A percentile compares a stretch with the other conserved stretches of the same genome.
Conservation (phyloP, 805 yeast species). For the Zygotorulaspora danielsina region DNA sequence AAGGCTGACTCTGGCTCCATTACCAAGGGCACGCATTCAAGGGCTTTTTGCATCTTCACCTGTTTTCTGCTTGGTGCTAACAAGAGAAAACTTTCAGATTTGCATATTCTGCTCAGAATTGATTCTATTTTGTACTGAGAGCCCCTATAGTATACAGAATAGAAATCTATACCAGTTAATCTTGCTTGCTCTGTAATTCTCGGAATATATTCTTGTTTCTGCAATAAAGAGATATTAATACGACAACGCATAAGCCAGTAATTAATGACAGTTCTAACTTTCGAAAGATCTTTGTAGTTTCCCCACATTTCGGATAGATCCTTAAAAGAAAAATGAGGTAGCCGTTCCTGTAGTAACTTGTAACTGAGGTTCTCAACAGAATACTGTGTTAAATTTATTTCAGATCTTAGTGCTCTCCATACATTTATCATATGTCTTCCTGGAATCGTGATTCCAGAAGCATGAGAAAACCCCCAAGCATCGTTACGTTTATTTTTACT, state of each 20-base stretch:
- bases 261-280: slow-evolving; percentile 45
- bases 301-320: slow-evolving; percentile 48
- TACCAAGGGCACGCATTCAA: slow-evolving; percentile 84
- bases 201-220: slow-evolving; percentile 59
- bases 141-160: slow-evolving; percentile 82
- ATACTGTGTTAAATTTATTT: slow-evolving; percentile 59
- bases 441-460: slow-evolving; percentile 59
- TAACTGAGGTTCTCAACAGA: slow-evolving; percentile 72
- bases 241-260: slow-evolving; percentile 42
- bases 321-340: slow-evolving; percentile 56
- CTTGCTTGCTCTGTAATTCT: slow-evolving; percentile 80
- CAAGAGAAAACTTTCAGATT: slow-evolving; percentile 66
- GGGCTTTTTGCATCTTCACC: slow-evolving; percentile 77
- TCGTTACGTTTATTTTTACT: slow-evolving; percentile 55
- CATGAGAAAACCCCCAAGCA: slow-evolving; percentile 78
- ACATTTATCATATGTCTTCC: slow-evolving; percentile 84
- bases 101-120: slow-evolving; percentile 65
- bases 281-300: slow-evolving; percentile 20
- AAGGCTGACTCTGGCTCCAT: slow-evolving; percentile 87
- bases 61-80: slow-evolving; percentile 76
- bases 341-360: slow-evolving; percentile 58
- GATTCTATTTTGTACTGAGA: slow-evolving; percentile 95
- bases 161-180: slow-evolving; percentile 82
- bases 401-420: slow-evolving; percentile 72
- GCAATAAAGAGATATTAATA: slow-evolving; percentile 44